Evolutionary conservation across 495 filamentous ascomycete species (phyloP), one percentile per base, ranked within the genome.

Genomic region (Penicillium herquei): DNA sequence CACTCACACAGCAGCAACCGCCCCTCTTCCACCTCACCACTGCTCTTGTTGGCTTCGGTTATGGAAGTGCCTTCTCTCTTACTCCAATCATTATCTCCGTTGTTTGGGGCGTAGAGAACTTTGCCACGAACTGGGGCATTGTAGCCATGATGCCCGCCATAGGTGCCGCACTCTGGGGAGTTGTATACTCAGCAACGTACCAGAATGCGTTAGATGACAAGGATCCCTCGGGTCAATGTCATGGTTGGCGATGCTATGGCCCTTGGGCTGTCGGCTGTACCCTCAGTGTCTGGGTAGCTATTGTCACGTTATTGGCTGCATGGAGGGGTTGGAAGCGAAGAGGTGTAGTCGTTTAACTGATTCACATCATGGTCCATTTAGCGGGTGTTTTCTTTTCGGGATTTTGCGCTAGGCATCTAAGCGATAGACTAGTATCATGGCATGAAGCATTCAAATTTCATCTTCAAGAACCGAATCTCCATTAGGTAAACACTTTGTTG

Each of bases 41-140:
- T 8, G 81, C 86, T 0, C 75, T 90, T 11, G 82, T 97, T 32
- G 94, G 94, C 31, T 83, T 91, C 35, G 93, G 93, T 39, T 98
- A 98, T 65, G 94, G 94, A 43, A 91, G 91, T 26, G 83, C 89
- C 39, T 98, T 98, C 74, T 88, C 84, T 39, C 81, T 98, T 12
- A 84, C 86, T 0, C 94, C 94, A 3, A 96, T 97, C 64, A 88
- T 97, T 56, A 85, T 97, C 59, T 88, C 83, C 49, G 90, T 96
- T 21, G 92, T 98, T 42, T 98, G 94, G 94, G 94, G 94, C 35
- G 91, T 96, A 2, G 90, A 96, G 74, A 98, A 98, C 70, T 98
- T 98, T 69, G 94, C 90, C 55, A 98, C 94, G 3, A 98, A 98
- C 62, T 98, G 93, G 87, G 94, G 94, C 12, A 91, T 97, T 55